A percentile compares a stretch with the other conserved stretches of the same genome.
These are phyloP conservation scores for Fusarium napiforme DNA, from an alignment of 2,329 filamentous ascomycete species.

Conservation along the genomic window DNA sequence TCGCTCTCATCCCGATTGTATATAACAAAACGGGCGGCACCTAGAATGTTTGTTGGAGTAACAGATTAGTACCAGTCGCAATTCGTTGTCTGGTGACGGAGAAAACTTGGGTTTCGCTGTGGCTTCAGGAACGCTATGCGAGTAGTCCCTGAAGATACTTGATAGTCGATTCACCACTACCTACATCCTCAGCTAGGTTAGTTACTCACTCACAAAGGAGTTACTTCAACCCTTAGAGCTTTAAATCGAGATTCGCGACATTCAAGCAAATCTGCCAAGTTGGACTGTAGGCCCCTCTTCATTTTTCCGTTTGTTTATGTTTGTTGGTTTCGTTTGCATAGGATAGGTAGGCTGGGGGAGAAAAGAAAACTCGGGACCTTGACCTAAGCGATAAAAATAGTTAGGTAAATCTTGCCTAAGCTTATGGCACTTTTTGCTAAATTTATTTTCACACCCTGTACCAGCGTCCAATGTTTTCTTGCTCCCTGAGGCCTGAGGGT, in stretches of 20 bases:
- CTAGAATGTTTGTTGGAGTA: not conserved
- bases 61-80: not conserved
- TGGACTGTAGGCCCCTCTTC: not conserved
- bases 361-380: too few relatives aligned
- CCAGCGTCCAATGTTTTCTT: too few relatives aligned
- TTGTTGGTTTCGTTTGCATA: constrained; percentile 19
- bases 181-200: not conserved
- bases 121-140: not conserved
- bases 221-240: not conserved
- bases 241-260: not conserved
- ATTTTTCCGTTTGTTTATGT: constrained; percentile 1
- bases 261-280: not conserved
- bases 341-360: too few relatives aligned
- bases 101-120: not conserved
- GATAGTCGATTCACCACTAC: not conserved
- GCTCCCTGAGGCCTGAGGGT: too few relatives aligned
- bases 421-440: too few relatives aligned
- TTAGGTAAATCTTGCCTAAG: too few relatives aligned
- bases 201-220: too few relatives aligned
- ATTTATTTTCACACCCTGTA: too few relatives aligned
- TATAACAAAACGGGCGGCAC: not conserved
- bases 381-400: too few relatives aligned
- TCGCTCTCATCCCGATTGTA: not conserved
- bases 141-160: not conserved
- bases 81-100: not conserved